phyloP scores from a whole-genome alignment of 169 alveolate genomes.

The Plasmodium falciparum region DNA sequence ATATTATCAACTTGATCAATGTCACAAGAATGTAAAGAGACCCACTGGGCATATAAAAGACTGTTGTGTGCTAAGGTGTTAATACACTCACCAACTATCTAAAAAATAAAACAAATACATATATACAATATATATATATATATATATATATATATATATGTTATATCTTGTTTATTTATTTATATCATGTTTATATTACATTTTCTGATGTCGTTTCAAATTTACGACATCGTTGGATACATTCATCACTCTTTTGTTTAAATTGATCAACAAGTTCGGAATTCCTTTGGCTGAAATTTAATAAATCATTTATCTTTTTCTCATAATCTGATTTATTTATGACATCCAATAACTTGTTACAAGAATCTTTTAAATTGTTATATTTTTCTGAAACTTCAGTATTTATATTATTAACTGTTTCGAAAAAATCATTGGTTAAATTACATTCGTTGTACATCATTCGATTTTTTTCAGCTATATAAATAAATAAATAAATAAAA shows the following conservation, averaged over 20 bases:
- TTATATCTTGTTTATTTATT: background rate
- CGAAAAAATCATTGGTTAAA: constrained; percentile 64
- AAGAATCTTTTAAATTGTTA: constrained; percentile 42
- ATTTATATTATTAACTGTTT: constrained; percentile 67
- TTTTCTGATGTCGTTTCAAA: constrained; percentile 75
- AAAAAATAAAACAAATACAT: background rate
- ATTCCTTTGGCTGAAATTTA: constrained; percentile 24
- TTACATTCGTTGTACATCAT: constrained; percentile 56
- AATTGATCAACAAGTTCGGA: constrained; percentile 55
- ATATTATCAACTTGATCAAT: constrained; percentile 42
- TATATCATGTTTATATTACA: constrained; percentile 13
- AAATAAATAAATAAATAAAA: background rate
- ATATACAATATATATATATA: constrained; percentile 4
- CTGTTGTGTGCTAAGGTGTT: constrained; percentile 58
- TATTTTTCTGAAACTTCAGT: constrained; percentile 61
- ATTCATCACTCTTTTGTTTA: constrained; percentile 70
- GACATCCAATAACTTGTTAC: constrained; percentile 20
- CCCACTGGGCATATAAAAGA: constrained; percentile 70
- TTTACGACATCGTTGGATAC: constrained; percentile 68
- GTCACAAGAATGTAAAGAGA: constrained; percentile 47
- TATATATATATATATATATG: background rate
- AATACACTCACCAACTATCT: constrained; percentile 71
- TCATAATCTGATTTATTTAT: constrained; percentile 47
- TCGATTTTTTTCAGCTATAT: constrained; percentile 10
- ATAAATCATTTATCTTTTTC: constrained; percentile 23